Evolutionary conservation across 2,329 filamentous ascomycete species (phyloP), one percentile per base, ranked within the genome.

Genomic region (Hymenotorrendiella dingleyae): DNA sequence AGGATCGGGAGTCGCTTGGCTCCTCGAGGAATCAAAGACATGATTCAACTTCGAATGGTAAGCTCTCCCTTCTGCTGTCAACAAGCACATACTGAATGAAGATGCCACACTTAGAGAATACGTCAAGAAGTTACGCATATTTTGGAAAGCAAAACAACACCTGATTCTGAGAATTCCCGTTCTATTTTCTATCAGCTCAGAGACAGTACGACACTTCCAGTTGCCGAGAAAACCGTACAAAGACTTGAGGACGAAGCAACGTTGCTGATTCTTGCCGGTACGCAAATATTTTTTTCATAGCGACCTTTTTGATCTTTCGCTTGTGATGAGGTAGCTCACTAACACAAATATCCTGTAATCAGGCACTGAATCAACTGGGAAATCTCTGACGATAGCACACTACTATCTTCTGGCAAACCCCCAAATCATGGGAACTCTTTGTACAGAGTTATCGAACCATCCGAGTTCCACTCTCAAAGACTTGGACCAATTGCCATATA

Each of bases 391-490:
- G 3, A 37, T 43, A 30, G 22, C 19, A 9, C 40, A 43, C 26
- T 61, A 60, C 36, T 54, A 64, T 32, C 49, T 64, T 1, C 46
- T 64, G 0, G 58, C 62, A 30, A 41, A 52, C 17, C 58, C 58
- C 2, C 42, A 52, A 6, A 32, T 45, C 10, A 49, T 63, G 45
- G 28, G 24, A 8, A 53, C 54, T 5, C 12, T 42, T n/a, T 14
- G 40, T 9, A 10, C 22, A 7, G 40, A 42, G 14, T 22, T 42
- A 2, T 5, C 4, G 5, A 11, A 12, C n/a, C 14, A 12, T 4
- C 30, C 40, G 9, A 28, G 19, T 10, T 10, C 30, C 7, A 23
- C 30, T 6, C 16, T 30, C 4, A 14, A 10, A 3, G 42, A 40
- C 6, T 12, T 47, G 6, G 26, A 42, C 12, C 26, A 27, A 19